phyloP scores from a whole-genome alignment of 2,329 filamentous ascomycete species.

The Plenodomus tracheiphilus region DNA sequence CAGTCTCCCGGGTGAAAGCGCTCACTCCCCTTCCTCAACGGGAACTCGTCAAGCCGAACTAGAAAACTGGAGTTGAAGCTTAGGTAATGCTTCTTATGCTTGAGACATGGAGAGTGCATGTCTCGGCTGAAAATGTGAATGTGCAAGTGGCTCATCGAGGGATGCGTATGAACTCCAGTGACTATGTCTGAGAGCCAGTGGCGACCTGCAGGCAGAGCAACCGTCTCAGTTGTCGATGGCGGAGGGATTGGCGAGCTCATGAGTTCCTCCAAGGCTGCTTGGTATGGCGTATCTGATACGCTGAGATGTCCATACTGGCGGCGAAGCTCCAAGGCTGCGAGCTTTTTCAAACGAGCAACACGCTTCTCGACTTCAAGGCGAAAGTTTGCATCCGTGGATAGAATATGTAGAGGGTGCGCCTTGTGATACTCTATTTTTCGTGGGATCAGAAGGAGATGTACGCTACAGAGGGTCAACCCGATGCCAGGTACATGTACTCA shows the following conservation, averaged over 20 bases:
- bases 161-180: conserved; percentile 81
- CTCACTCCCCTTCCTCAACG: conserved; percentile 67
- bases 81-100: conserved; percentile 87
- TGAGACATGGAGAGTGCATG: conserved; percentile 71
- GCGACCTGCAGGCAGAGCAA: conserved; percentile 63
- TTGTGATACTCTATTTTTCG: conserved; percentile 64
- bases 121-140: conserved; percentile 85
- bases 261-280: conserved; percentile 53
- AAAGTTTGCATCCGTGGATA: conserved; percentile 68
- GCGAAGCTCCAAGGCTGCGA: conserved; percentile 76
- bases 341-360: conserved; percentile 59
- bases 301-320: conserved; percentile 69
- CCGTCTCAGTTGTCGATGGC: conserved; percentile 48
- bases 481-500: not conserved
- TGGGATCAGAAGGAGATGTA: conserved; percentile 88
- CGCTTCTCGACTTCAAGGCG: conserved; percentile 65
- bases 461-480: conserved; percentile 49
- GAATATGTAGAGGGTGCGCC: conserved; percentile 76
- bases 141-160: conserved; percentile 91
- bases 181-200: conserved; percentile 78
- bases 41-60: conserved; percentile 77
- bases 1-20: conserved; percentile 65
- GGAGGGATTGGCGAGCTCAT: conserved; percentile 53
- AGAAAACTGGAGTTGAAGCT: conserved; percentile 88
- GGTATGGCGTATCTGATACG: conserved; percentile 63